These are phyloP conservation scores for Suillus subaureus DNA, from an alignment of 768 basidiomycete species.

Conservation along the genomic window DNA sequence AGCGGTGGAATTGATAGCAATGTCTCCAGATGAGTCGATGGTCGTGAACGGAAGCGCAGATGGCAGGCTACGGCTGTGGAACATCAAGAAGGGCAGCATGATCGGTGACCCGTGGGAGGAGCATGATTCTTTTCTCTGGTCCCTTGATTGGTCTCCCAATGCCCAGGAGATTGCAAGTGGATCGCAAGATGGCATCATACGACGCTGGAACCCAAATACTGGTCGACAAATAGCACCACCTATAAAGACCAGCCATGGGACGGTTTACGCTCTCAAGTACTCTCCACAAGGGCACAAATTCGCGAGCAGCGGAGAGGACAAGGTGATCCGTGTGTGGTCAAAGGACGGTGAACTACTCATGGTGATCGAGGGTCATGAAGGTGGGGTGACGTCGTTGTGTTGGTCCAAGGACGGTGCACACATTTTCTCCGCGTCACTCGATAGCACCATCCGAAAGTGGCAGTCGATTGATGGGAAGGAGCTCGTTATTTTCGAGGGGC, in stretches of 20 bases:
- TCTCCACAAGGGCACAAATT: background rate
- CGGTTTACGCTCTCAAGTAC: background rate
- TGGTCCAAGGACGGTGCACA: background rate
- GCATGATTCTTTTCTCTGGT: too few species aligned
- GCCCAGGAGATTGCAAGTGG: background rate
- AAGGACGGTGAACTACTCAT: background rate
- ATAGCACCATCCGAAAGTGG: background rate
- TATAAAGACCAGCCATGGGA: background rate
- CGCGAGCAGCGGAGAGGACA: background rate
- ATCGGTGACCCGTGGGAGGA: too few species aligned
- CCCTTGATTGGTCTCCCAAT: too few species aligned
- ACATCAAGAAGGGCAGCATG: too few species aligned
- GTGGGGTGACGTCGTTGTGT: background rate
- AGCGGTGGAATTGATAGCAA: fast-evolving
- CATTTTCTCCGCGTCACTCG: background rate
- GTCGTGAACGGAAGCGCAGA: background rate
- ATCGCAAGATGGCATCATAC: background rate
- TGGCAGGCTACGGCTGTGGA: background rate
- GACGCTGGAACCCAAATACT: background rate
- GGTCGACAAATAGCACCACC: background rate
- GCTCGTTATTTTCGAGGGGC: background rate
- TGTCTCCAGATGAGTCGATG: background rate
- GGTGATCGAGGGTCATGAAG: background rate
- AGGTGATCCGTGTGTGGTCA: background rate
- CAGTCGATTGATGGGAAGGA: background rate